Conservation (phyloP, 495 filamentous ascomycete genomes). For the Pyronema omphalodes region DNA sequence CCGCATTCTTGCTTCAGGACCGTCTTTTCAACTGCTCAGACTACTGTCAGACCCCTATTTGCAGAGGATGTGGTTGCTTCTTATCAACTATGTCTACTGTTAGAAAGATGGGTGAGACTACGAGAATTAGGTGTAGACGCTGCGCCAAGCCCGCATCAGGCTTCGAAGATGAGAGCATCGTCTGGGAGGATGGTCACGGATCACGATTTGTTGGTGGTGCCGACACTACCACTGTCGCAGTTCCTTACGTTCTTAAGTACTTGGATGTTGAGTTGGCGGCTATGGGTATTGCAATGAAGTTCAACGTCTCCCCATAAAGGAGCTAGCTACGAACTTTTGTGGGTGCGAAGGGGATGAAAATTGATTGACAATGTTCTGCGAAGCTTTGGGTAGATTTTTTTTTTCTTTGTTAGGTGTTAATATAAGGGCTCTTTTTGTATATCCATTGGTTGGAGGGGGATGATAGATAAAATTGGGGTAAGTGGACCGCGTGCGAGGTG, state of each 20-base stretch:
- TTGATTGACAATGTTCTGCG: neutral
- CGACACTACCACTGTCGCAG: slow-evolving; percentile 73
- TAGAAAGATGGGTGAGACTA: slow-evolving; percentile 39
- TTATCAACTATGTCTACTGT: slow-evolving; percentile 64
- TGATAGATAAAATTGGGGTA: neutral
- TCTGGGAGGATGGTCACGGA: slow-evolving; percentile 86
- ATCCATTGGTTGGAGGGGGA: neutral
- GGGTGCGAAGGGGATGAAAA: neutral
- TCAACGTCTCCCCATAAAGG: slow-evolving; percentile 46
- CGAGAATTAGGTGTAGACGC: slow-evolving; percentile 54
- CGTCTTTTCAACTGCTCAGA: slow-evolving; percentile 93
- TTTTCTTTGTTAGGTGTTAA: neutral
- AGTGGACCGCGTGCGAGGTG: too few relatives aligned
- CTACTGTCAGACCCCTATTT: slow-evolving; percentile 72
- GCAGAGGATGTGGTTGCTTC: slow-evolving; percentile 72
- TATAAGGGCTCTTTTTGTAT: neutral
- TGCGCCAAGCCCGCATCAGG: slow-evolving; percentile 50
- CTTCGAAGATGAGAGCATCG: slow-evolving; percentile 42
- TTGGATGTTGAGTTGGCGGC: slow-evolving; percentile 86
- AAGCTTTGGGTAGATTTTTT: neutral
- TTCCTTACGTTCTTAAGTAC: slow-evolving; percentile 82
- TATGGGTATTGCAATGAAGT: slow-evolving; percentile 84
- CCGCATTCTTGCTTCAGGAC: slow-evolving; percentile 86
- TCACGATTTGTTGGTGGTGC: slow-evolving; percentile 67
- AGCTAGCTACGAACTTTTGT: neutral